phyloP scores from a whole-genome alignment of 1,139 yeast species.

The Zygoascus sp. region DNA sequence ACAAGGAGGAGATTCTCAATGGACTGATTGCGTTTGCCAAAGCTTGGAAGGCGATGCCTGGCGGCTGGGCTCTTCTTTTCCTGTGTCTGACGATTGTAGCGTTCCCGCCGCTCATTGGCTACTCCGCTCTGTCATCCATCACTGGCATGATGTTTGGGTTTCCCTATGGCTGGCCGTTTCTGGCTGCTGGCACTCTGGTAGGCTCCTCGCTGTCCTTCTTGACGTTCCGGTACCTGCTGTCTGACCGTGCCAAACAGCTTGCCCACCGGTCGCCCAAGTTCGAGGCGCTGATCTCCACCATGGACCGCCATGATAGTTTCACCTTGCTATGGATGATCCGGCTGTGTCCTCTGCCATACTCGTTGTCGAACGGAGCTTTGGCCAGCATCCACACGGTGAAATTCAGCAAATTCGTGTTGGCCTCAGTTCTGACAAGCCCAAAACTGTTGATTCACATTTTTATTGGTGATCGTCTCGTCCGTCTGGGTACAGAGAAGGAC shows the following conservation, averaged over 20 bases:
- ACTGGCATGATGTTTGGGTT: slow-evolving; percentile 85
- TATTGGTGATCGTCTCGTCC: slow-evolving; percentile 72
- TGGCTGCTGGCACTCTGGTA: slow-evolving; percentile 61
- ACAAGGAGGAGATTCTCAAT: slow-evolving; percentile 46
- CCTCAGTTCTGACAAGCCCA: slow-evolving; percentile 75
- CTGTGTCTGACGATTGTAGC: slow-evolving; percentile 46
- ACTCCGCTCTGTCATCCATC: slow-evolving; percentile 60
- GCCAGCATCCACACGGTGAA: slow-evolving; percentile 78
- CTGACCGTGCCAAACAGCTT: slow-evolving; percentile 52
- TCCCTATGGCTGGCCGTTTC: slow-evolving; percentile 70
- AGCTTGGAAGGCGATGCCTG: slow-evolving; percentile 40
- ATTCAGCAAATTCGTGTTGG: slow-evolving; percentile 56
- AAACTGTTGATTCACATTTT: slow-evolving; percentile 73
- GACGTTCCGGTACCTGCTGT: slow-evolving; percentile 58
- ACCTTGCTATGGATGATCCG: slow-evolving; percentile 65
- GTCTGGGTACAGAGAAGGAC: slow-evolving; percentile 56
- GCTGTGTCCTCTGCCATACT: slow-evolving; percentile 88
- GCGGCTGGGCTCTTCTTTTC: slow-evolving; percentile 55
- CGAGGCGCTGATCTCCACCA: slow-evolving; percentile 68
- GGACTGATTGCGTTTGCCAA: slow-evolving; percentile 46
- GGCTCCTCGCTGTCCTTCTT: slow-evolving; percentile 76
- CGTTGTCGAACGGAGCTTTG: slow-evolving; percentile 86
- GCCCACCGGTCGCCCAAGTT: slow-evolving; percentile 55
- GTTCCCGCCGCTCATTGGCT: slow-evolving; percentile 90
- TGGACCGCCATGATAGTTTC: slow-evolving; percentile 59